phyloP scores from a whole-genome alignment of 2,329 filamentous ascomycete species.

The Neurospora sp. region DNA sequence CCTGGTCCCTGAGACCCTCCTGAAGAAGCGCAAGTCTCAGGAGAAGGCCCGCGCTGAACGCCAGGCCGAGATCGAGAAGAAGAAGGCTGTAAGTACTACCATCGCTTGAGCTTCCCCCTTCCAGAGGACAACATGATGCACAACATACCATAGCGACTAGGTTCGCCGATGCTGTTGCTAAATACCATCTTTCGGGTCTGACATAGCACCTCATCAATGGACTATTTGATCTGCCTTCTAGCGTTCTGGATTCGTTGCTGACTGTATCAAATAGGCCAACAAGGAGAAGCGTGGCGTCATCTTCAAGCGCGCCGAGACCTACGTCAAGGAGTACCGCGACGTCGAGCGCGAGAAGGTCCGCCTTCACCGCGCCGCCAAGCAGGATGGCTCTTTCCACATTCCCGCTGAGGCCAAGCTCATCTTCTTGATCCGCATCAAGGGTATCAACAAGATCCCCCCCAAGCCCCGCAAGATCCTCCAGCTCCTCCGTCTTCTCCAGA shows the following conservation, averaged over 20 bases:
- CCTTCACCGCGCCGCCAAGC: constrained; percentile 79
- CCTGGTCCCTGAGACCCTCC: constrained; percentile 95
- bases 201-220: constrained; percentile 28
- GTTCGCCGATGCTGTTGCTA: constrained; percentile 96
- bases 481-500: constrained; percentile 98
- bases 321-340: constrained; percentile 99
- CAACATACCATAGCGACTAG: constrained; percentile 86
- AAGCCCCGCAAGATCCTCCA: constrained; percentile 99
- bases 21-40: constrained; percentile 99
- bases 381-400: constrained; percentile 88
- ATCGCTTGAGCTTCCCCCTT: constrained; percentile 13
- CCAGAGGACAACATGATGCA: constrained; percentile 64
- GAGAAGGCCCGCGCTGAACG: constrained; percentile 96
- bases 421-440: constrained; percentile 99
- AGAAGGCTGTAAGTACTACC: constrained; percentile 70
- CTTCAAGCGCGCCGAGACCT: constrained; percentile 99
- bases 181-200: constrained; percentile 99
- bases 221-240: constrained; percentile 1
- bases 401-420: constrained; percentile 91
- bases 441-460: constrained; percentile 99
- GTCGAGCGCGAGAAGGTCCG: constrained; percentile 97
- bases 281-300: constrained; percentile 98
- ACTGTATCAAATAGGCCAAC: constrained; percentile 59
- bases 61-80: constrained; percentile 69
- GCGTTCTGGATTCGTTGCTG: constrained; percentile 21